These are phyloP conservation scores for Erigeron canadensis DNA, from an alignment of 129 eudicot species.

Conservation along the genomic window DNA sequence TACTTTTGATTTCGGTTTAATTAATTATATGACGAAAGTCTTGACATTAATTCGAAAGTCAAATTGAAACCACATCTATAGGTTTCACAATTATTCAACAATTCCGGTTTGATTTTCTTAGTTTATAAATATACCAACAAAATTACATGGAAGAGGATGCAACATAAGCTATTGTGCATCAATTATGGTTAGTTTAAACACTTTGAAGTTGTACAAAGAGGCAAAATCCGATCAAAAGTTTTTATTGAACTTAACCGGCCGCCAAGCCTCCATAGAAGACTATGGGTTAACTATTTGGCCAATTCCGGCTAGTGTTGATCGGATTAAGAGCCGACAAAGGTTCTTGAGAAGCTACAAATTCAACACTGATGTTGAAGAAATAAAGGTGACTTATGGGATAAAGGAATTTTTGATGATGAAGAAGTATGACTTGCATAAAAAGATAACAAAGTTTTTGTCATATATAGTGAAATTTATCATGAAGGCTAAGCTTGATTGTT, in stretches of 20 bases:
- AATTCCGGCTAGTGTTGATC: background rate
- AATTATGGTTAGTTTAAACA: background rate
- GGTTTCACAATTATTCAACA: background rate
- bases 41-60: too few species aligned
- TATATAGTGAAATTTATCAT: background rate
- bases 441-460: background rate
- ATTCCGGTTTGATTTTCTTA: background rate
- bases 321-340: background rate
- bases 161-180: background rate
- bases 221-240: constrained; percentile 14
- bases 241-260: background rate
- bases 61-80: too few species aligned
- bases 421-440: constrained; percentile 8
- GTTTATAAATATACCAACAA: background rate
- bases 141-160: background rate
- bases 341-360: background rate
- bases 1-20: too few species aligned
- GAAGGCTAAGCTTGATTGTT: background rate
- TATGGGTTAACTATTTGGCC: background rate
- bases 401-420: background rate
- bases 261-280: background rate
- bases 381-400: background rate
- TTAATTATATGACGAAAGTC: too few species aligned
- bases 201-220: background rate
- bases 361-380: background rate